A percentile compares a stretch with the other conserved stretches of the same genome.
Evolutionary conservation across 441 rosid genomes (phyloP).

Genomic region (Dalechampia spathulata): DNA sequence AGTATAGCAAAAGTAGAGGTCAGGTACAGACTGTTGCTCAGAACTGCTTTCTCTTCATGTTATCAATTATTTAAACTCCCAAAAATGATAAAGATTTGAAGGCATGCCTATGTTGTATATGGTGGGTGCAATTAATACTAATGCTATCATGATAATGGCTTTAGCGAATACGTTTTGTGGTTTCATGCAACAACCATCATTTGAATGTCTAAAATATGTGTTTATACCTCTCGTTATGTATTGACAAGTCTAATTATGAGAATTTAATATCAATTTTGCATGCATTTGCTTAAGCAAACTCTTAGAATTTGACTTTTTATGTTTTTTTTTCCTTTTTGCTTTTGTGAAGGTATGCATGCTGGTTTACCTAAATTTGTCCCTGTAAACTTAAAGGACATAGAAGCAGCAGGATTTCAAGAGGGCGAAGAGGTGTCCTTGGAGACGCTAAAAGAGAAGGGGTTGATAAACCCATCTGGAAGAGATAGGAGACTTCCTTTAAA

Average conservation of each 20-base stretch:
- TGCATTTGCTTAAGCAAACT: neutral
- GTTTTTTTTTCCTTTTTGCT: neutral
- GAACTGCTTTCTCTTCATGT: neutral
- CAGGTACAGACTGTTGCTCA: neutral
- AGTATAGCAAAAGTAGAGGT: neutral
- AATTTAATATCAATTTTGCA: neutral
- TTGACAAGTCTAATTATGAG: neutral
- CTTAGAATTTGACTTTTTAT: neutral
- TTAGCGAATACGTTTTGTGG: too few species aligned
- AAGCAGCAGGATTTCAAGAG: conserved; percentile 66
- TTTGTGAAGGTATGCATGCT: conserved; percentile 63
- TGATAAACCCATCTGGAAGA: conserved; percentile 95
- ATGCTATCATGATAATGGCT: too few species aligned
- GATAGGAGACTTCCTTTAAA: conserved; percentile 88
- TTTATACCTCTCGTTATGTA: neutral
- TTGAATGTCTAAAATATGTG: neutral
- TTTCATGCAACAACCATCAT: too few species aligned
- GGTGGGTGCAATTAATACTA: neutral
- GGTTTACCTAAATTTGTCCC: conserved; percentile 82
- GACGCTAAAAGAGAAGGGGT: conserved; percentile 59
- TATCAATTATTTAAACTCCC: neutral
- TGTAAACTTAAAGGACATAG: conserved; percentile 65
- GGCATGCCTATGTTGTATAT: neutral
- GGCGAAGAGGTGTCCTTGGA: conserved; percentile 89
- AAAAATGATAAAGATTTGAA: neutral